phyloP scores from a whole-genome alignment of 306 rosid genomes.

The Rubus parviflorus region DNA sequence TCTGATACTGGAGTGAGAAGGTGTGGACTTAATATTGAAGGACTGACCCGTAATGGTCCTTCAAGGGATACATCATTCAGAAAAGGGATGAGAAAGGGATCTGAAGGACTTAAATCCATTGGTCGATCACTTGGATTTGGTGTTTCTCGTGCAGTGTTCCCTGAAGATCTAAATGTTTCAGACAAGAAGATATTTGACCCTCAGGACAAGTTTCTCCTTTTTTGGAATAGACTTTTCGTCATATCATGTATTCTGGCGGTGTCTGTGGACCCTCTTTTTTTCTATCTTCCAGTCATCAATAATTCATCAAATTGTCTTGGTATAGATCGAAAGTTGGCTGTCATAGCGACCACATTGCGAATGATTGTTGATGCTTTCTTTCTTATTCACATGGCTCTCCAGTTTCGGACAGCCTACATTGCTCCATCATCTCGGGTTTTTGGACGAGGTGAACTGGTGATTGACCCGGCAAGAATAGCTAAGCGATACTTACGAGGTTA shows the following conservation, averaged over 20 bases:
- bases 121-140: constrained; percentile 88
- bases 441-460: constrained; percentile 99
- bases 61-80: constrained; percentile 73
- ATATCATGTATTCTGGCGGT: constrained; percentile 84
- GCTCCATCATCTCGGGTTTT: constrained; percentile 99
- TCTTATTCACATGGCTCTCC: constrained; percentile 94
- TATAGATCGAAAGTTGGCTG: constrained; percentile 72
- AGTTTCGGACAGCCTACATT: constrained; percentile 90
- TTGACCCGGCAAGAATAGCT: constrained; percentile 84
- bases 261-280: constrained; percentile 92
- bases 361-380: constrained; percentile 79
- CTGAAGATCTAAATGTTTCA: constrained; percentile 88
- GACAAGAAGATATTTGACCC: constrained; percentile 95
- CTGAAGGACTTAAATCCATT: constrained; percentile 89
- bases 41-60: constrained; percentile 56
- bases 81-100: constrained; percentile 88
- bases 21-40: constrained; percentile 69
- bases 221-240: constrained; percentile 79
- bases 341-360: constrained; percentile 79
- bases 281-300: constrained; percentile 85
- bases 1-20: constrained; percentile 63
- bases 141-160: constrained; percentile 86
- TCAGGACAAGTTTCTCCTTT: constrained; percentile 78
- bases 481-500: constrained; percentile 75
- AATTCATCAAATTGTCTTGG: constrained; percentile 58